Base-by-base conservation (phyloP, 2,329 filamentous ascomycete species). In the Gnomoniopsis sp. region DNA sequence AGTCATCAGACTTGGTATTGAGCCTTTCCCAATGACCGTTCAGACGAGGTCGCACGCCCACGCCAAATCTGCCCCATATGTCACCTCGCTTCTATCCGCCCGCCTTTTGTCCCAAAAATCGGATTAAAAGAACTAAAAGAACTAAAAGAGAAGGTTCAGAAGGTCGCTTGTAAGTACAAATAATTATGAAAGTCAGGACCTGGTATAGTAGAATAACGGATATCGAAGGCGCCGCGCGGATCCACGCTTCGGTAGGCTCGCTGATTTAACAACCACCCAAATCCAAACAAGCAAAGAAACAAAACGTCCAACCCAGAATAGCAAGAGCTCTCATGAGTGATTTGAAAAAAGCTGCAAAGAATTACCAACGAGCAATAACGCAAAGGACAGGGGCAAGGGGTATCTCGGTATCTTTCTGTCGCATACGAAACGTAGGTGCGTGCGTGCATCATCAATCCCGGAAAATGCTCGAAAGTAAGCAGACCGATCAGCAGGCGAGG, bases 321-420 rank as follows among this genome's bases (percentile, higher is more conserved):
- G 36, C 3, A 41, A 15, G 8, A 44, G 8, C 3, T 44, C 21
- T 49, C 22, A 19, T 49, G 21, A 26, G 26, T 19, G 33, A 34
- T 21, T 21, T 3, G 19, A 50, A 36, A 6, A 48, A 38, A 41
- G 10, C 48, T 26, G 41, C n/a, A 30, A 14, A 59, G n/a, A 6
- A 49, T 22, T 53, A 36, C 43, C 51, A 50, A 53, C 41, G 30
- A 52, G 43, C 44, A 56, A 56, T 36, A 33, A 47, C 38, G 49
- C 19, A 21, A 21, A 51, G 22, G 33, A 51, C 30, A 49, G 53
- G 53, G 53, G 53, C 53, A 56, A 49, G 56, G 59, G 59, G 59
- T 62, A 62, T 62, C 59, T 62, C 59, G 59, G 57, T 62, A 62
- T 62, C 49, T 58, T 56, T 49, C 56, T 61, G 53, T 62, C 59